phyloP scores from a whole-genome alignment of 306 rosid genomes.

The Lathyrus tuberosus region DNA sequence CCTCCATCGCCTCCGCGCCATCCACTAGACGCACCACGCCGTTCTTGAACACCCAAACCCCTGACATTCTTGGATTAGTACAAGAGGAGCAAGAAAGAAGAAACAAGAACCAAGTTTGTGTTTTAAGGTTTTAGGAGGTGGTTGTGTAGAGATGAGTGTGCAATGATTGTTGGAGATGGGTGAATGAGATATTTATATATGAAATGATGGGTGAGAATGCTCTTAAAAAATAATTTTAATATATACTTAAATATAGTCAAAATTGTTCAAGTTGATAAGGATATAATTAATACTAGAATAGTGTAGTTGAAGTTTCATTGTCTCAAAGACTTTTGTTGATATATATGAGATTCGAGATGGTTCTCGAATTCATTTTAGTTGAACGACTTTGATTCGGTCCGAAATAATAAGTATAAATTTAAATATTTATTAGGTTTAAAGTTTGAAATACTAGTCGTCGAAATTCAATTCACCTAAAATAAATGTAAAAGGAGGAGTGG shows the following conservation, averaged over 20 bases:
- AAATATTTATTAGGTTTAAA: too few species aligned
- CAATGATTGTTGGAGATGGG: conserved; percentile 15
- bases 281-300: neutral
- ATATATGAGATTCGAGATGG: neutral
- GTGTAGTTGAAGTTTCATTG: neutral
- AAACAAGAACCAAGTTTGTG: neutral
- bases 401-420: too few species aligned
- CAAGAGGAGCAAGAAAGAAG: neutral
- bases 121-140: conserved; percentile 17
- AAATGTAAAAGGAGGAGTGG: conserved; percentile 14
- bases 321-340: neutral
- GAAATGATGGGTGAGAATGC: neutral
- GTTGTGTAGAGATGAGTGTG: conserved; percentile 25
- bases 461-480: neutral
- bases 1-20: conserved; percentile 50
- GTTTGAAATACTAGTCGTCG: neutral
- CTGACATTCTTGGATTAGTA: conserved; percentile 55
- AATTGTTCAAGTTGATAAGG: neutral
- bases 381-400: neutral
- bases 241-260: neutral
- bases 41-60: conserved; percentile 95
- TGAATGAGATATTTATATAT: conserved; percentile 36
- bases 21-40: conserved; percentile 85
- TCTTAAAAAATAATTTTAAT: neutral
- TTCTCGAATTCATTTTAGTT: too few species aligned